phyloP scores from a whole-genome alignment of 352 stramenopile species.

The Albugo candida region DNA sequence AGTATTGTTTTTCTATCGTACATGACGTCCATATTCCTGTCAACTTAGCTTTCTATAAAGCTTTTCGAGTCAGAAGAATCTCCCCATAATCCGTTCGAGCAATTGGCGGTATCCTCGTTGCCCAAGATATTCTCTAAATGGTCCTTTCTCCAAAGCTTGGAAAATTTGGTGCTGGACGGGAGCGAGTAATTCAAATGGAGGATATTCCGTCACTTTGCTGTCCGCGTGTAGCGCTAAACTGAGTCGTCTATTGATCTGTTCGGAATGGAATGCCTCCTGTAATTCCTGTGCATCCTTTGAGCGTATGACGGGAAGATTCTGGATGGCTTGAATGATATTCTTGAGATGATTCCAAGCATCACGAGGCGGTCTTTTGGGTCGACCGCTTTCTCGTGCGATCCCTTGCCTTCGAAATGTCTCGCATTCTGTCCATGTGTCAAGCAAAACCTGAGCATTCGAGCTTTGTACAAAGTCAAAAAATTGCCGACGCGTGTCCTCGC shows the following conservation, averaged over 20 bases:
- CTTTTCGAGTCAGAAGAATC: not conserved
- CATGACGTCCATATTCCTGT: too few species aligned
- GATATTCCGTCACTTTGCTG: conserved; percentile 29
- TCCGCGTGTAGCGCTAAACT: conserved; percentile 45
- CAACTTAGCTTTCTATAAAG: too few species aligned
- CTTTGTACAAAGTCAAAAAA: conserved; percentile 63
- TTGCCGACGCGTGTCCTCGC: conserved; percentile 58
- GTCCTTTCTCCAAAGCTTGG: conserved; percentile 46
- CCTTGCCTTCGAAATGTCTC: conserved; percentile 51
- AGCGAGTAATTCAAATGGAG: conserved; percentile 47
- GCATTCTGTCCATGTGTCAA: conserved; percentile 75
- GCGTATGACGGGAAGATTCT: conserved; percentile 27
- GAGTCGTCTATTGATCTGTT: conserved; percentile 44
- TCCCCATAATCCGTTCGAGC: conserved; percentile 48
- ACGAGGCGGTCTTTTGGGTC: too few species aligned
- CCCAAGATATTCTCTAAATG: conserved; percentile 61
- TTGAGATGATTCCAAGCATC: conserved; percentile 60
- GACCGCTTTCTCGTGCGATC: conserved; percentile 20
- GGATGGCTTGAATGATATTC: conserved; percentile 30
- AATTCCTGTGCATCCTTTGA: conserved; percentile 29
- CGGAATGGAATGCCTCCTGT: conserved; percentile 40
- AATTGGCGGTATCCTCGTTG: conserved; percentile 49
- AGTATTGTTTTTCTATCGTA: too few species aligned
- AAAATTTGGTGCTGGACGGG: conserved; percentile 63
- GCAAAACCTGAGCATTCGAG: conserved; percentile 30